These are phyloP conservation scores for Cicer chorassanicum DNA, from an alignment of 306 rosid genomes.

Conservation along the genomic window DNA sequence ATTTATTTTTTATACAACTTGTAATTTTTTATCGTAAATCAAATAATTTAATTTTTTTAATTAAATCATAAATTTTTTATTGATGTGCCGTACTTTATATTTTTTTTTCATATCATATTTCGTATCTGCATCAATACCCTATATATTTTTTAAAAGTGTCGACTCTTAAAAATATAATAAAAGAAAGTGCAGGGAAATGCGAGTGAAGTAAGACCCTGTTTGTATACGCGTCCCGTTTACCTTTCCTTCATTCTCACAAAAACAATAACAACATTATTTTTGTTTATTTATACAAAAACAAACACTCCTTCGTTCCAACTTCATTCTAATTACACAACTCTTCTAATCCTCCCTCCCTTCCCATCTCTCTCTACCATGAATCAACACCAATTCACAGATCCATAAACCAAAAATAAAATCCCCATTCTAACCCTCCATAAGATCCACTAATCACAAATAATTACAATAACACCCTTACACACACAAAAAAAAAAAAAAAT, in stretches of 20 bases:
- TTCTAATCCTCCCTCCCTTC: no score
- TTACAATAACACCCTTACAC: slow-evolving; percentile 9
- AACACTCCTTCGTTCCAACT: background rate
- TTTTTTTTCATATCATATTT: no score
- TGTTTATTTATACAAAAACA: background rate
- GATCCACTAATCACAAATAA: background rate
- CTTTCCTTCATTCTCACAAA: slow-evolving; percentile 23
- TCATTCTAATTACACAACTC: background rate
- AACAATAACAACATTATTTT: background rate
- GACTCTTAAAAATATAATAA: background rate
- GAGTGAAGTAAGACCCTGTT: slow-evolving; percentile 2
- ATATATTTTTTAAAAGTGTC: no score
- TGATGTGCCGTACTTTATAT: no score
- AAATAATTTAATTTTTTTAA: no score
- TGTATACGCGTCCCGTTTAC: slow-evolving; percentile 53
- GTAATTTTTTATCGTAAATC: no score
- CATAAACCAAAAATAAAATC: background rate
- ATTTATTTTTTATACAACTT: no score
- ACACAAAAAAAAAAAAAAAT: slow-evolving; percentile 8
- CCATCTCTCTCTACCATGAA: no score
- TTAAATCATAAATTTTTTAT: no score
- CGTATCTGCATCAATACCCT: no score
- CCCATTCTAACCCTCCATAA: background rate
- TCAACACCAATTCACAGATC: background rate
- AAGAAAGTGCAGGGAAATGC: background rate